These are phyloP conservation scores for Stemphylium vesicarium DNA, from an alignment of 2,329 filamentous ascomycete genomes.

Conservation along the genomic window DNA sequence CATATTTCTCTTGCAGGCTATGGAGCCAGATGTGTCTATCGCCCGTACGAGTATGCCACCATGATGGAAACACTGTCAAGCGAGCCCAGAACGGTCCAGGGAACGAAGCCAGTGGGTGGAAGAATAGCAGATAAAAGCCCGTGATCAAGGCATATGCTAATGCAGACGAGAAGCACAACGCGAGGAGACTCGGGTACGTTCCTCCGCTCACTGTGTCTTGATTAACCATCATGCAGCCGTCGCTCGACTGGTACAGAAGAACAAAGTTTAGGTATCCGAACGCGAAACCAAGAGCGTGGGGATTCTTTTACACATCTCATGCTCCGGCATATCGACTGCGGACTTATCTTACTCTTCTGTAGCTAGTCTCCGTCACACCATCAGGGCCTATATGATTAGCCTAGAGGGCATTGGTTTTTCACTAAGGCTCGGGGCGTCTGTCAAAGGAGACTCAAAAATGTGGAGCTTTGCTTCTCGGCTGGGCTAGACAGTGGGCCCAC, in stretches of 20 bases:
- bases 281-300: constrained; percentile 3
- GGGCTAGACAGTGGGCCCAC: constrained; percentile 2
- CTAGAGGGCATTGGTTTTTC: background rate
- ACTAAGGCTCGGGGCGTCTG: constrained; percentile 1
- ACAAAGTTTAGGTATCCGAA: constrained; percentile 1
- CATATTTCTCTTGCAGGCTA: constrained; percentile 73
- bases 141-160: constrained; percentile 17
- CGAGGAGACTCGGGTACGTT: constrained; percentile 10
- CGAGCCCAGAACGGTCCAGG: constrained; percentile 35
- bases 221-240: constrained; percentile 10
- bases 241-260: constrained; percentile 3
- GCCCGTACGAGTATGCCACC: constrained; percentile 72
- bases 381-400: constrained; percentile 6
- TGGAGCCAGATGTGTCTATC: constrained; percentile 76
- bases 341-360: background rate
- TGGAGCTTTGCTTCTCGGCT: constrained; percentile 11
- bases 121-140: constrained; percentile 24
- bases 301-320: constrained; percentile 11
- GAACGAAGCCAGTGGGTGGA: constrained; percentile 31
- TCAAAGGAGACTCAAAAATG: constrained; percentile 1
- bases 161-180: constrained; percentile 3
- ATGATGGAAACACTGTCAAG: constrained; percentile 27
- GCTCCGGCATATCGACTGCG: background rate
- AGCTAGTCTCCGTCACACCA: background rate
- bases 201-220: background rate